These are phyloP conservation scores for Eruca vesicaria DNA, from an alignment of 441 rosid genomes.

Conservation along the genomic window DNA sequence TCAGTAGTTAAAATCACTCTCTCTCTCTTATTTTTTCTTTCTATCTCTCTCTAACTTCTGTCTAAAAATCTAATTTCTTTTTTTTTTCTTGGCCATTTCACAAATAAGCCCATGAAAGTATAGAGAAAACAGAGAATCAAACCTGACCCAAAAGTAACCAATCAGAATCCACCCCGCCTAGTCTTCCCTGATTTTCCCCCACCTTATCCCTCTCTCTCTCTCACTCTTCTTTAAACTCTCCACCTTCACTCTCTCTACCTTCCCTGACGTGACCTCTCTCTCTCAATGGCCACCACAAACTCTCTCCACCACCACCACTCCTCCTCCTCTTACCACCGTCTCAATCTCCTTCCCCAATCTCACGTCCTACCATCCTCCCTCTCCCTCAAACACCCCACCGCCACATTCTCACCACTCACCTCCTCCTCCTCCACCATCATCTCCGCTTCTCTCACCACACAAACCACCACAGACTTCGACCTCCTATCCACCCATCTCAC, in stretches of 20 bases:
- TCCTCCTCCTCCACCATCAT: slow-evolving; percentile 27
- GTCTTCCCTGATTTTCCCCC: slow-evolving; percentile 36
- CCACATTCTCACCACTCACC: slow-evolving; percentile 27
- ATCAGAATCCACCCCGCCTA: slow-evolving; percentile 44
- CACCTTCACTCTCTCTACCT: slow-evolving; percentile 27
- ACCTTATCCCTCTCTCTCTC: slow-evolving; percentile 34
- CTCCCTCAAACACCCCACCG: slow-evolving; percentile 40
- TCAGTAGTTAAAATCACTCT: too few species aligned
- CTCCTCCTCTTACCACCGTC: slow-evolving; percentile 32
- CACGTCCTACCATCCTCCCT: slow-evolving; percentile 36
- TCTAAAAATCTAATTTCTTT: too few species aligned
- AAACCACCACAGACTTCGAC: slow-evolving; percentile 56
- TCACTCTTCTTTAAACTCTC: slow-evolving; percentile 29
- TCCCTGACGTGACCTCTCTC: slow-evolving; percentile 24
- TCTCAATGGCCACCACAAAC: slow-evolving; percentile 52
- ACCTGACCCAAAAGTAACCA: slow-evolving; percentile 58
- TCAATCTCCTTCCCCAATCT: slow-evolving; percentile 27
- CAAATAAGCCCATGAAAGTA: too few species aligned
- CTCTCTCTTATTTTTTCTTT: too few species aligned
- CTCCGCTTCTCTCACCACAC: slow-evolving; percentile 35
- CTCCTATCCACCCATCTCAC: slow-evolving; percentile 61
- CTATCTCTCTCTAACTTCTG: too few species aligned
- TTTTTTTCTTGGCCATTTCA: too few species aligned
- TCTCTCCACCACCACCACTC: slow-evolving; percentile 29
- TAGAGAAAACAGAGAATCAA: slow-evolving; percentile 33